Percentiles rank a stretch among this genome's conserved stretches.
Evolutionary conservation across 2,329 filamentous ascomycete genomes (phyloP).

Genomic region (Conoideocrella luteorostrata): DNA sequence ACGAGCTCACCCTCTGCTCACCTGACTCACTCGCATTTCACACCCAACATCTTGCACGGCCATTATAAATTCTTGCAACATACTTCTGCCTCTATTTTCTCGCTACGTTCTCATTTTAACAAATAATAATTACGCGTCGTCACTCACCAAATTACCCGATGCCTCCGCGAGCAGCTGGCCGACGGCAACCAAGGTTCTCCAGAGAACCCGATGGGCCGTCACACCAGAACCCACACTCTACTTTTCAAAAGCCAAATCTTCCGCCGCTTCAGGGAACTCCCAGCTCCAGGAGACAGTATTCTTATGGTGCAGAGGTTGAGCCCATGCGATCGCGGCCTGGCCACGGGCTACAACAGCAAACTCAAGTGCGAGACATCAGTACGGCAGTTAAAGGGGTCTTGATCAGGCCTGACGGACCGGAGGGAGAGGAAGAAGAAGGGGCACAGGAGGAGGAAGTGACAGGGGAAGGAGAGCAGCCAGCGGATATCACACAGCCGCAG

Average conservation of each 20-base stretch:
- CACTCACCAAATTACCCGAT: slow-evolving; percentile 7
- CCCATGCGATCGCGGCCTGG: slow-evolving; percentile 20
- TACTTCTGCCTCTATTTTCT: background rate
- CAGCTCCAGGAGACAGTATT: slow-evolving; percentile 30
- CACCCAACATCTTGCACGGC: too few relatives aligned
- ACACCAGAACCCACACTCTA: slow-evolving; percentile 2
- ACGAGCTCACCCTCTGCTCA: too few relatives aligned
- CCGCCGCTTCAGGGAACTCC: slow-evolving; percentile 25
- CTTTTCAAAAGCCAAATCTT: slow-evolving; percentile 19
- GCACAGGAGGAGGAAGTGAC: background rate
- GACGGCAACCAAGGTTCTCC: slow-evolving; percentile 7
- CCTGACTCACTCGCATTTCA: too few relatives aligned
- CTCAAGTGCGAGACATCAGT: slow-evolving; percentile 18
- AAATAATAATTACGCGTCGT: background rate
- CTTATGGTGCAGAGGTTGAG: slow-evolving; percentile 31
- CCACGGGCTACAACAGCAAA: slow-evolving; percentile 8
- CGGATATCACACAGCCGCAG: background rate
- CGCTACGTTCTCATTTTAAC: background rate
- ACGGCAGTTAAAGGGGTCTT: slow-evolving; percentile 24
- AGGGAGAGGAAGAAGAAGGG: slow-evolving; percentile 11
- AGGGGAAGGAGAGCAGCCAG: too few relatives aligned
- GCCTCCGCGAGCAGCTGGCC: slow-evolving; percentile 11
- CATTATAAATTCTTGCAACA: too few relatives aligned
- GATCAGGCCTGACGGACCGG: slow-evolving; percentile 8
- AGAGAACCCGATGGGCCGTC: slow-evolving; percentile 9